These are phyloP conservation scores for Metschnikowia kofuensis DNA, from an alignment of 805 yeast species.

Conservation along the genomic window DNA sequence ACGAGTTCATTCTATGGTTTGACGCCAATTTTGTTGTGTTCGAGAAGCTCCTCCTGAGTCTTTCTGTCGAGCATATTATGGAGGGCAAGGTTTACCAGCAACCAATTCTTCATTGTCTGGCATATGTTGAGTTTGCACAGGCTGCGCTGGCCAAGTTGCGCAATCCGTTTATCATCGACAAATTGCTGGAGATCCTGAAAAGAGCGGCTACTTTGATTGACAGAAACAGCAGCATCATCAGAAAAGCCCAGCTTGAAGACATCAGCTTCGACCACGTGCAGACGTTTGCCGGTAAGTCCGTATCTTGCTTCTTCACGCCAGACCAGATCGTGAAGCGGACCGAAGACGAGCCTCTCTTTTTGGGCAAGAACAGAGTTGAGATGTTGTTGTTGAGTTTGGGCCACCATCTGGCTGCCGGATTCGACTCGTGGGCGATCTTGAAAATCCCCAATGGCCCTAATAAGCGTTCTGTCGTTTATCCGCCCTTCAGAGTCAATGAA, in stretches of 20 bases:
- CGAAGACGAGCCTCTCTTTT: conserved; percentile 19
- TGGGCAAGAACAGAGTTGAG: conserved; percentile 25
- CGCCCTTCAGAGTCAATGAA: conserved; percentile 42
- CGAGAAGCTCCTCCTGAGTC: conserved; percentile 26
- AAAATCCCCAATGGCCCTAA: conserved; percentile 17
- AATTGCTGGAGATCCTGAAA: conserved; percentile 18
- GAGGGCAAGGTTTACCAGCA: conserved; percentile 22
- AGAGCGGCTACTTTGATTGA: conserved; percentile 20
- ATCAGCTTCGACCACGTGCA: conserved; percentile 36
- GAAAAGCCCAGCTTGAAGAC: conserved; percentile 24
- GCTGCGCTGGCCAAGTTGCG: conserved; percentile 23
- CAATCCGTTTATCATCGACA: conserved; percentile 40
- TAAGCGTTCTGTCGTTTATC: conserved; percentile 35
- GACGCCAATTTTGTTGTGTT: conserved; percentile 34
- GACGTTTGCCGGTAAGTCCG: conserved; percentile 27
- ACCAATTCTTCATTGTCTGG: conserved; percentile 31
- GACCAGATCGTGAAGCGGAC: conserved; percentile 37
- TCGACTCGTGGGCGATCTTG: conserved; percentile 39
- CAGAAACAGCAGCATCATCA: conserved; percentile 12
- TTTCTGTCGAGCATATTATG: conserved; percentile 15
- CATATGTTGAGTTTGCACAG: conserved; percentile 30
- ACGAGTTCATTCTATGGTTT: conserved; percentile 39
- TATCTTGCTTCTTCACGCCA: conserved; percentile 37
- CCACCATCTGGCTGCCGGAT: conserved; percentile 12
- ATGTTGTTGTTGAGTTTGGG: conserved; percentile 33